phyloP scores from a whole-genome alignment of 306 rosid species.

The Adenanthera pavonina region DNA sequence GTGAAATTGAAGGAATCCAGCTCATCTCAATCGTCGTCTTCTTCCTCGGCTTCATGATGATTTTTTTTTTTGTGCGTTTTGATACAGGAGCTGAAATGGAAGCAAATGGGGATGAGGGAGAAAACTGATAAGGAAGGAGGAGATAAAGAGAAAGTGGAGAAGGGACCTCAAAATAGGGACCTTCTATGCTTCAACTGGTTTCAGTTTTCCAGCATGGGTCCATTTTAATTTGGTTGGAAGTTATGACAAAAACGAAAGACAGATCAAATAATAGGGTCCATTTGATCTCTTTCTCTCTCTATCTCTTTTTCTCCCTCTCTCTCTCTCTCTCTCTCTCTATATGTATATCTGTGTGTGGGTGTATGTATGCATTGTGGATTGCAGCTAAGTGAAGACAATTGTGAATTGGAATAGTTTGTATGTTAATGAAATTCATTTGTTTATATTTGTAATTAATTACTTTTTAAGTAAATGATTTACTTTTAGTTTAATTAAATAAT shows the following conservation, averaged over 20 bases:
- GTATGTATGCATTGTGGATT: too few relatives aligned
- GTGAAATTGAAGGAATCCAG: slow-evolving; percentile 25
- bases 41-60: slow-evolving; percentile 30
- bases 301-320: too few relatives aligned
- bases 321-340: too few relatives aligned
- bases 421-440: too few relatives aligned
- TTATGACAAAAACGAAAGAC: neutral
- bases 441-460: too few relatives aligned
- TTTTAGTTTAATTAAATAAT: neutral
- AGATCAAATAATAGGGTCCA: too few relatives aligned
- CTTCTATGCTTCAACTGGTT: neutral
- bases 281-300: neutral
- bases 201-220: neutral
- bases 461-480: too few relatives aligned
- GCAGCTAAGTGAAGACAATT: too few relatives aligned
- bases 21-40: slow-evolving; percentile 2
- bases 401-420: too few relatives aligned
- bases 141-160: neutral
- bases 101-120: neutral
- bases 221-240: slow-evolving; percentile 6
- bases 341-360: too few relatives aligned
- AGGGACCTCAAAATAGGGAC: neutral
- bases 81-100: neutral
- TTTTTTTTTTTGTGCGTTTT: neutral
- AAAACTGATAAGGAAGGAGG: neutral